A percentile compares a stretch with the other conserved stretches of the same genome.
Conservation (phyloP, 345 rosid species). For the Eucalyptus sp. region DNA sequence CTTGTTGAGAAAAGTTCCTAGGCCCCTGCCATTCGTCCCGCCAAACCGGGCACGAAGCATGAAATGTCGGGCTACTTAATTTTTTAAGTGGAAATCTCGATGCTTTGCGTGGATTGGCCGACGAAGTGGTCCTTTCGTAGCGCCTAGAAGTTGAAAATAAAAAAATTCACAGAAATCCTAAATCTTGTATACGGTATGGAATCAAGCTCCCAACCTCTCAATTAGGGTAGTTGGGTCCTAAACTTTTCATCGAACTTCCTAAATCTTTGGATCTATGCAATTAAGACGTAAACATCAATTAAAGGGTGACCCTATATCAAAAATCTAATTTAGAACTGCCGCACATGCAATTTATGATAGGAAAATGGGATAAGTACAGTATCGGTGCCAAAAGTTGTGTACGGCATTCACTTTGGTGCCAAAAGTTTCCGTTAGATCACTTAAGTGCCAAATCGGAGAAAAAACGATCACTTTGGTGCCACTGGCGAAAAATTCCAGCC, state of each 20-base stretch:
- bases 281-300: not conserved
- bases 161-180: not conserved
- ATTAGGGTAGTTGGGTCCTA: not conserved
- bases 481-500: too few species aligned
- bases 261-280: not conserved
- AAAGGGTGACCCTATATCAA: not conserved
- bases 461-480: too few species aligned
- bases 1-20: not conserved
- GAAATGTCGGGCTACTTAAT: not conserved
- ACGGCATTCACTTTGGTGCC: too few species aligned
- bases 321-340: not conserved
- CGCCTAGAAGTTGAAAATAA: not conserved
- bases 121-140: not conserved
- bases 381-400: too few species aligned
- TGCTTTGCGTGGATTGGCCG: not conserved
- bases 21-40: not conserved
- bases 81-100: not conserved
- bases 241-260: not conserved
- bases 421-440: too few species aligned
- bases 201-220: not conserved
- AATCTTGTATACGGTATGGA: not conserved
- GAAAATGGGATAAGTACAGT: too few species aligned
- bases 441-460: too few species aligned
- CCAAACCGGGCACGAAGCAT: not conserved
- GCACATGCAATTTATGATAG: not conserved